phyloP scores from a whole-genome alignment of 805 yeast genomes.

The Kazachstania psychrophila region DNA sequence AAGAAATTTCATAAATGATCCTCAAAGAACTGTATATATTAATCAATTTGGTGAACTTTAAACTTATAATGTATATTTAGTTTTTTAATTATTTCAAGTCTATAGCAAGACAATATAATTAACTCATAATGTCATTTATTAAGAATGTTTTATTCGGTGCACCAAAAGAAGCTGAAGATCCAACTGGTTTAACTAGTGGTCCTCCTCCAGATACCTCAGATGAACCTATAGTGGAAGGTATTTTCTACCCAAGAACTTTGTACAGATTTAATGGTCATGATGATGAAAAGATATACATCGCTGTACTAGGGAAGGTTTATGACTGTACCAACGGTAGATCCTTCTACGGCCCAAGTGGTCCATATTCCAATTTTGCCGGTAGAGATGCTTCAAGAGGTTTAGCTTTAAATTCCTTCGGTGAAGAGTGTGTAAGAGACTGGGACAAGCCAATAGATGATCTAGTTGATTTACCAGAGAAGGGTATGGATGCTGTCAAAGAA shows the following conservation, averaged over 20 bases:
- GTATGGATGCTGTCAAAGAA: slow-evolving; percentile 58
- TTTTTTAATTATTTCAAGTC: too few species aligned
- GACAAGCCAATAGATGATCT: slow-evolving; percentile 73
- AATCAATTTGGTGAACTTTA: too few species aligned
- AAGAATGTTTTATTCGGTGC: slow-evolving; percentile 28
- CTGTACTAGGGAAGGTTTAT: slow-evolving; percentile 76
- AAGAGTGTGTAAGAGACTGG: slow-evolving; percentile 51
- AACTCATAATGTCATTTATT: slow-evolving; percentile 32
- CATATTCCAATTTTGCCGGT: slow-evolving; percentile 91
- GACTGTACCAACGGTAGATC: slow-evolving; percentile 73
- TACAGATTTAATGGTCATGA: slow-evolving; percentile 74
- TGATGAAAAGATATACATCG: slow-evolving; percentile 71
- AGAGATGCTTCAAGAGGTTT: slow-evolving; percentile 91
- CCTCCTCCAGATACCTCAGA: slow-evolving; percentile 6
- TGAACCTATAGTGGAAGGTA: slow-evolving; percentile 36
- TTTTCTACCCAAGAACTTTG: slow-evolving; percentile 66
- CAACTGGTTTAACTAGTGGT: slow-evolving; percentile 23
- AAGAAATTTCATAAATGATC: too few species aligned
- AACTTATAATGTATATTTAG: too few species aligned
- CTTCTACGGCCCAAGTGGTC: slow-evolving; percentile 94
- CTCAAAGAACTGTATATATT: too few species aligned
- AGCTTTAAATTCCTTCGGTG: slow-evolving; percentile 79
- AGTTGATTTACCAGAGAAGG: slow-evolving; percentile 48
- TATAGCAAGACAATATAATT: too few species aligned
- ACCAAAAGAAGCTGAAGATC: slow-evolving; percentile 28